phyloP scores from a whole-genome alignment of 2,329 filamentous ascomycete genomes.

The Juglanconis juglandina region DNA sequence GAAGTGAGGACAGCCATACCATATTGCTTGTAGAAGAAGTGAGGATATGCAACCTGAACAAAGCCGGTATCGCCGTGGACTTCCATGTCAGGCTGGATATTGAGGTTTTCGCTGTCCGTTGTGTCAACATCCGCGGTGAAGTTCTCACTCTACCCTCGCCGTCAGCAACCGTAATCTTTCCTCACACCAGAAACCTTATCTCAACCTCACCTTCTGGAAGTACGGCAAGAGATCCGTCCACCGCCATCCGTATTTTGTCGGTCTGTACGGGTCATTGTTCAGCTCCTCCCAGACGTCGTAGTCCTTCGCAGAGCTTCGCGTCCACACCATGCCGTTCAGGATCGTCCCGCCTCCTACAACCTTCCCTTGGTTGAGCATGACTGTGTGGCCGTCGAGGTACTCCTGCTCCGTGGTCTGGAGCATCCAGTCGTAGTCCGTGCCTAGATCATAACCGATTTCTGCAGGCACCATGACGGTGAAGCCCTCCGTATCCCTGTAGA shows the following conservation, averaged over 20 bases:
- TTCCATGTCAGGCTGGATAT: slow-evolving; percentile 26
- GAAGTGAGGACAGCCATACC: slow-evolving; percentile 24
- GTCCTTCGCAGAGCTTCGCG: slow-evolving; percentile 35
- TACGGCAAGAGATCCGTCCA: slow-evolving; percentile 45
- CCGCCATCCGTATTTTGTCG: slow-evolving; percentile 29
- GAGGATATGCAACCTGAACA: slow-evolving; percentile 36
- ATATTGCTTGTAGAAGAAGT: slow-evolving; percentile 38
- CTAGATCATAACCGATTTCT: slow-evolving; percentile 17
- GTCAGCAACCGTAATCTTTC: not conserved
- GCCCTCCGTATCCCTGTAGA: slow-evolving; percentile 15
- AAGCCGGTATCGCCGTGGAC: slow-evolving; percentile 34
- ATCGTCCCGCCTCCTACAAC: slow-evolving; percentile 38
- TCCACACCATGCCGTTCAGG: slow-evolving; percentile 41
- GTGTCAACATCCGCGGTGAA: slow-evolving; percentile 28
- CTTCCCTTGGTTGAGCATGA: slow-evolving; percentile 34
- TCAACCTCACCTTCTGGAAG: slow-evolving; percentile 39
- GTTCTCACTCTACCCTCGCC: slow-evolving; percentile 31
- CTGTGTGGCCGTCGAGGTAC: slow-evolving; percentile 32
- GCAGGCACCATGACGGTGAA: slow-evolving; percentile 19
- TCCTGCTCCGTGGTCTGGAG: slow-evolving; percentile 29
- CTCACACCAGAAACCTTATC: accelerated
- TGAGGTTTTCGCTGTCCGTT: slow-evolving; percentile 21
- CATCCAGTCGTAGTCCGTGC: slow-evolving; percentile 27
- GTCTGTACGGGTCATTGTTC: slow-evolving; percentile 30
- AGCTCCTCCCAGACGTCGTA: slow-evolving; percentile 42